A percentile compares a stretch with the other conserved stretches of the same genome.
Conservation (phyloP, 177 flowering plant species). For the Telopea speciosissima region DNA sequence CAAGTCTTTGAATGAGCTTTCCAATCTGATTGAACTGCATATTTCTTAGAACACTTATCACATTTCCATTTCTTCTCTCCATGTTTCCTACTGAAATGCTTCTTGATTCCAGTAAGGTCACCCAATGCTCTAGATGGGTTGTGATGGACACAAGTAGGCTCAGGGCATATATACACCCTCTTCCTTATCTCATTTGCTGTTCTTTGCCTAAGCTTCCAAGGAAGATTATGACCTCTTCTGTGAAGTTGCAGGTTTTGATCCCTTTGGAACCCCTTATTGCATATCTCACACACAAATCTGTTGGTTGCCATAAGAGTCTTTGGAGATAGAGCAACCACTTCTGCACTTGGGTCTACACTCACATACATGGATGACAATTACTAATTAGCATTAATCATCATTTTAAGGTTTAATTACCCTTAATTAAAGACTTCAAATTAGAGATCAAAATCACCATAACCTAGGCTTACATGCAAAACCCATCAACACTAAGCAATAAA, state of each 20-base stretch:
- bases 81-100: slow-evolving; percentile 81
- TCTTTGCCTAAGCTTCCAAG: slow-evolving; percentile 32
- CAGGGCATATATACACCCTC: slow-evolving; percentile 78
- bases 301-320: slow-evolving; percentile 80
- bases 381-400: too few relatives aligned
- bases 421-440: too few relatives aligned
- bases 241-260: slow-evolving; percentile 47
- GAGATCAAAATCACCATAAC: too few relatives aligned
- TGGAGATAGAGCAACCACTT: slow-evolving; percentile 76
- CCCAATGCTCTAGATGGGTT: slow-evolving; percentile 74
- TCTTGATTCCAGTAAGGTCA: slow-evolving; percentile 81
- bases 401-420: too few relatives aligned
- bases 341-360: slow-evolving; percentile 66
- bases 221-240: slow-evolving; percentile 51
- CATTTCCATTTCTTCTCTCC: slow-evolving; percentile 69
- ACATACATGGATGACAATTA: neutral
- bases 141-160: slow-evolving; percentile 70
- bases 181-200: slow-evolving; percentile 47
- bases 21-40: slow-evolving; percentile 85
- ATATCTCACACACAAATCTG: slow-evolving; percentile 41
- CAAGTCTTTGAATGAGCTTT: slow-evolving; percentile 74
- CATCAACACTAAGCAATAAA: neutral
- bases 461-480: neutral
- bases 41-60: slow-evolving; percentile 32
- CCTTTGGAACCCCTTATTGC: slow-evolving; percentile 35